Evolutionary conservation across 75 land plant species (phyloP), one percentile per base, ranked within the genome.

Genomic region (Azolla pinnata): DNA sequence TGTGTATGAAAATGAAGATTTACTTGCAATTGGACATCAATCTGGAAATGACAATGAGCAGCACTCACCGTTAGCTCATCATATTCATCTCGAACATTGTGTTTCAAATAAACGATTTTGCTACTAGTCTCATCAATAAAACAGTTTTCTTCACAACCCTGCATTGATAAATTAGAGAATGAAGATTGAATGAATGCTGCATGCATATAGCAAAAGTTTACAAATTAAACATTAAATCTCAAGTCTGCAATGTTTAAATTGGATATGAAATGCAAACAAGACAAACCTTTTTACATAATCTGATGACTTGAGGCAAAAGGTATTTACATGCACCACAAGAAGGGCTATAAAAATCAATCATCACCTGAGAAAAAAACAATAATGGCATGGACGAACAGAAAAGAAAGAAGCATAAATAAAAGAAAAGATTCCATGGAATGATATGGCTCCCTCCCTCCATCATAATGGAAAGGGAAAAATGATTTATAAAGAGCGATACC

Each of bases 321-420:
- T 70, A 64, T 47, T 64, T 70, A 61, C 72, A 70, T 20, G 72
- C 59, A 23, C 67, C 72, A 56, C 72, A 70, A 4, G 72, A 63
- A 29, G 72, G 21, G 29, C 67, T 56, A 47, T 70, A 70, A 38
- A 70, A 70, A 32, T 70, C 72, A 63, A 70, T 28, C 60, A 70
- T 63, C 40, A 70, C 72, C 72, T 70, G 27, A 0, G 60, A 59
- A 59, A 21, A 18, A 38, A 33, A 59, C 27, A 5, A 2, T 4
- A 44, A 42, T n/a, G n/a, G n/a, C n/a, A n/a, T n/a, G n/a, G n/a
- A n/a, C n/a, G n/a, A n/a, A n/a, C n/a, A n/a, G n/a, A n/a, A n/a
- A n/a, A n/a, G 19, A 1, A 59, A 12, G 4, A 40, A 21, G 35
- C 10, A 17, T n/a, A 40, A 59, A 26, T 4, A 14, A 57, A 38